Conservation (phyloP, 164 flowering plant species). For the Magnolia sinica region DNA sequence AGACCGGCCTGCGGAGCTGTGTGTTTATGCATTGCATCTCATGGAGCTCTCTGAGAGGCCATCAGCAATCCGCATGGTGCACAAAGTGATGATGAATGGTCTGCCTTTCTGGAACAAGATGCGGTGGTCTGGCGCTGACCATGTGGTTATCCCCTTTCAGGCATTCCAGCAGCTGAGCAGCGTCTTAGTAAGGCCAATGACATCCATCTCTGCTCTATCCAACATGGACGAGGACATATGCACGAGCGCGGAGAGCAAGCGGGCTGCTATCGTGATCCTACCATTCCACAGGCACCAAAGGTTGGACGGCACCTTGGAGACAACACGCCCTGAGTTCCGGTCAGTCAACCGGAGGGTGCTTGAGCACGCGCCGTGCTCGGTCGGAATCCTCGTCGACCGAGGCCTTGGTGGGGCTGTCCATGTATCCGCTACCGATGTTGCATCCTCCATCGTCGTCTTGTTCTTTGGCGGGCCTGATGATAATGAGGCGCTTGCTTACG, state of each 20-base stretch:
- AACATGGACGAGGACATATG: conserved; percentile 50
- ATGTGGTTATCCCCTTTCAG: conserved; percentile 57
- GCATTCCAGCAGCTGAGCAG: conserved; percentile 49
- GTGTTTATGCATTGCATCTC: conserved; percentile 68
- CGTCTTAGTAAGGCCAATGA: conserved; percentile 57
- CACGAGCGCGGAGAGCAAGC: conserved; percentile 37
- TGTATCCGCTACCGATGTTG: conserved; percentile 35
- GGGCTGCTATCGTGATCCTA: conserved; percentile 33
- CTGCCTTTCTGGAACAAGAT: conserved; percentile 65
- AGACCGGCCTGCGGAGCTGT: conserved; percentile 29
- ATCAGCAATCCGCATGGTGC: conserved; percentile 73
- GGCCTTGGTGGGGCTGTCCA: conserved; percentile 43
- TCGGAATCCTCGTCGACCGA: conserved; percentile 43
- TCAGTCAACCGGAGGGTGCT: conserved; percentile 32
- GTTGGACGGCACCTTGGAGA: conserved; percentile 41
- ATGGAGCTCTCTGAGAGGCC: conserved; percentile 77
- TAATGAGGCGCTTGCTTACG: conserved; percentile 39
- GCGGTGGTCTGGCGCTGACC: conserved; percentile 28
- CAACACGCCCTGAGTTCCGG: conserved; percentile 25
- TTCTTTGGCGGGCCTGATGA: conserved; percentile 52
- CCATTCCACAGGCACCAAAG: conserved; percentile 50
- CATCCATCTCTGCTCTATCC: conserved; percentile 35
- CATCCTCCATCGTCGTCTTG: conserved; percentile 22
- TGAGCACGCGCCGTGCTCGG: conserved; percentile 39
- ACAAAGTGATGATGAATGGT: conserved; percentile 62